These are phyloP conservation scores for Aspergillus pseudoviridinutans DNA, from an alignment of 2,329 filamentous ascomycete genomes.

Conservation along the genomic window DNA sequence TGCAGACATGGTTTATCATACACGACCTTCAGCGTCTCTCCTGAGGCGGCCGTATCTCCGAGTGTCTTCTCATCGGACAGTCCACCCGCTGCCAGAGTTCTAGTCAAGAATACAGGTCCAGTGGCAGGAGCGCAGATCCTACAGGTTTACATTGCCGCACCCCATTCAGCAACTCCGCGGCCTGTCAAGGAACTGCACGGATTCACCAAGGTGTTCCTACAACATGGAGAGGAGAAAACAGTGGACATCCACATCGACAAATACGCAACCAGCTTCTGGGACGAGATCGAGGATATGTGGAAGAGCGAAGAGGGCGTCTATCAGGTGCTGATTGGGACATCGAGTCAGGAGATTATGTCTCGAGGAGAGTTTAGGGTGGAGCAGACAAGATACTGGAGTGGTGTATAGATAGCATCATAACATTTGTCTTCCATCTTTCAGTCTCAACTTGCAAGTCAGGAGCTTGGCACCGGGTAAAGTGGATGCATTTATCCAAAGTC, in stretches of 20 bases:
- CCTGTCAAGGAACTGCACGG: slow-evolving; percentile 44
- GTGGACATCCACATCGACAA: slow-evolving; percentile 30
- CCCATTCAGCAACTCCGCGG: slow-evolving; percentile 27
- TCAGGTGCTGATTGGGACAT: slow-evolving; percentile 35
- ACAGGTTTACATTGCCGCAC: slow-evolving; percentile 42
- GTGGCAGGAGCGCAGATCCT: slow-evolving; percentile 50
- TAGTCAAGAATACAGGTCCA: slow-evolving; percentile 50
- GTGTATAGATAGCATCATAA: slow-evolving; percentile 11
- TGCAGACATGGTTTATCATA: slow-evolving; percentile 67
- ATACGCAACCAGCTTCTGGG: slow-evolving; percentile 41
- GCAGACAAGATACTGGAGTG: slow-evolving; percentile 19
- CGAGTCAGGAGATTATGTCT: slow-evolving; percentile 20
- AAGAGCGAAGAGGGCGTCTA: slow-evolving; percentile 37
- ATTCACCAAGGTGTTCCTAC: slow-evolving; percentile 42
- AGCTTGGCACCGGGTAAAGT: background rate
- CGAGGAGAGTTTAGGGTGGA: slow-evolving; percentile 16
- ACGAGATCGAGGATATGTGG: slow-evolving; percentile 39
- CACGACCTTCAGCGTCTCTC: slow-evolving; percentile 59
- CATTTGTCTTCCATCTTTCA: background rate
- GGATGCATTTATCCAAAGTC: slow-evolving; percentile 6
- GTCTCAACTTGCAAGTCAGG: too few species aligned
- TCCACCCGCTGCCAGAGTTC: slow-evolving; percentile 41
- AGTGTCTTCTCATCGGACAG: slow-evolving; percentile 37
- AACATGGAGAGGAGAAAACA: slow-evolving; percentile 31
- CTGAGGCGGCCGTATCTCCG: slow-evolving; percentile 25